Percentiles rank a stretch among this genome's conserved stretches.
Evolutionary conservation across 148 eudicot genomes (phyloP).

Genomic region (Silene conica): DNA sequence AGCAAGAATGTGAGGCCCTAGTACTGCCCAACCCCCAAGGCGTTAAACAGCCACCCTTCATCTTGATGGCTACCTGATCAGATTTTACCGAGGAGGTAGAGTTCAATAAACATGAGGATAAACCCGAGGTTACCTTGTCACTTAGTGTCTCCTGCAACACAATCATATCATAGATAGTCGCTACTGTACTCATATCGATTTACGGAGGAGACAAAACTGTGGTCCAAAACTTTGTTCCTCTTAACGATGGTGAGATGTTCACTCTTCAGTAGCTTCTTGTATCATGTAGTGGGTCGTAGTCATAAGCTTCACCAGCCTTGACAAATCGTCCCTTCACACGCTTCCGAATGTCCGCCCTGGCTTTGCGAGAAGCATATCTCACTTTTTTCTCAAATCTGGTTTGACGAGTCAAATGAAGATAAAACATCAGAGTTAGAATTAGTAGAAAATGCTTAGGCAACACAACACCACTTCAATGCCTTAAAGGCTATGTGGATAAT

Average conservation of each 20-base stretch:
- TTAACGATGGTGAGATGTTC: conserved; percentile 19
- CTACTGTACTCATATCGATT: background rate
- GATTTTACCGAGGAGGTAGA: conserved; percentile 11
- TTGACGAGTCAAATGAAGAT: background rate
- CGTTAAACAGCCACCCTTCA: conserved; percentile 19
- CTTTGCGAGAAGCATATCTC: conserved; percentile 85
- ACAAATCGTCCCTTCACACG: conserved; percentile 91
- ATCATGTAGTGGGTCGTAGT: conserved; percentile 68
- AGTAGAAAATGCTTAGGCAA: background rate
- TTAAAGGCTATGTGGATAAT: background rate
- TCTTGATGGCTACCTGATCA: conserved; percentile 15
- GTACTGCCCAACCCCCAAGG: conserved; percentile 4
- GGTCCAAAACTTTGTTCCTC: conserved; percentile 12
- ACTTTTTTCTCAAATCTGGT: conserved; percentile 76
- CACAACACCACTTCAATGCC: background rate
- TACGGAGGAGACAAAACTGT: conserved; percentile 4
- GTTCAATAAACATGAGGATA: conserved; percentile 12
- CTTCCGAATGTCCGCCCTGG: conserved; percentile 82
- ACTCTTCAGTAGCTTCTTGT: conserved; percentile 56
- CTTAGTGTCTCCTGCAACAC: conserved; percentile 21
- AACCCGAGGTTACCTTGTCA: conserved; percentile 11
- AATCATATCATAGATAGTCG: conserved; percentile 10
- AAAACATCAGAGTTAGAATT: background rate
- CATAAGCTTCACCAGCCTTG: conserved; percentile 86
- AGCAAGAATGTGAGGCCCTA: conserved; percentile 13